Base-by-base conservation (phyloP, 75 land plant genomes). In the Azolla pinnata region DNA sequence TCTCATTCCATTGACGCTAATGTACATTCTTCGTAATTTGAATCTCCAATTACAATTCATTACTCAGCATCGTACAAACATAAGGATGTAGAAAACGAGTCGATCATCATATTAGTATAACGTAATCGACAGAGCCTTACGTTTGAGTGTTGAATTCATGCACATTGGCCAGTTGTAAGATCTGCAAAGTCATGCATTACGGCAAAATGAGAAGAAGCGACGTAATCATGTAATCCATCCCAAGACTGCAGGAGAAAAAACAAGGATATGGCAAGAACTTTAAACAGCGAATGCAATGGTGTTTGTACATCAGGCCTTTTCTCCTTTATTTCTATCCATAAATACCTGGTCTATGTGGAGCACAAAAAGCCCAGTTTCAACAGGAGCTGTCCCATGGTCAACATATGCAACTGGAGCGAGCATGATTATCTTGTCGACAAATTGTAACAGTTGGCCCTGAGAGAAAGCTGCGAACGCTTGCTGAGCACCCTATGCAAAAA, bases 361-460 rank as follows among this genome's bases (percentile, higher is more conserved):
- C 33, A 47, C 61, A 31, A 75, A 79, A 18, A 75, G 79, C 9
- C 68, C 24, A 33, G 60, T 34, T 8, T 77, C 81, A 29, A 90
- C 40, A 2, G 80, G 70, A 7, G 87, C 76, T 0, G 60, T 86
- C 66, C 82, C 75, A 54, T 89, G 83, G 56, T 78, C 74, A 28
- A 90, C 53, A 49, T 90, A 90, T 1, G 90, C 87, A 47, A 90
- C 60, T 2, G 96, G 90, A 28, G 78, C 75, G 23, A 81, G 59
- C 33, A 85, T 44, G 16, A 80, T 90, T 3, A 75, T 80, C 9
- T 85, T 81, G 64, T 56, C 79, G 33, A 89, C 49, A 57, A 63
- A 47, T 46, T 72, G 59, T 26, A 72, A 51, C 65, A 74, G 55
- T 14, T 40, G 60, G 2, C 87, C 79, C 35, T 83, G 76, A 9